phyloP scores from a whole-genome alignment of 129 eudicot species.

The Centrapalus pauciflorus region DNA sequence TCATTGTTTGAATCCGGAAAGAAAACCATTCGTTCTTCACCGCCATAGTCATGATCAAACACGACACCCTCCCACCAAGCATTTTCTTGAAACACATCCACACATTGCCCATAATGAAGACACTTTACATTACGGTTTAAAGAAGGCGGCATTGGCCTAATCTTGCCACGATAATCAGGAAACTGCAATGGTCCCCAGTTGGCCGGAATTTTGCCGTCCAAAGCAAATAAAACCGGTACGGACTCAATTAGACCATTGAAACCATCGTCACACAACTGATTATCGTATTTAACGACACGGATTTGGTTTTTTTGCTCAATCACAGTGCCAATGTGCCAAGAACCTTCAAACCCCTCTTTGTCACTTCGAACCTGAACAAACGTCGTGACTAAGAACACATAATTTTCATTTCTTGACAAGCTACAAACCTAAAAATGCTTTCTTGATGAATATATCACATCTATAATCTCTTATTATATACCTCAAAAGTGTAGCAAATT shows the following conservation, averaged over 20 bases:
- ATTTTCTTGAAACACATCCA: slow-evolving; percentile 43
- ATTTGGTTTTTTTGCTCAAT: slow-evolving; percentile 9
- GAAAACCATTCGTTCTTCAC: slow-evolving; percentile 36
- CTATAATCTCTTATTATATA: too few relatives aligned
- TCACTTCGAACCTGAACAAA: slow-evolving; percentile 52
- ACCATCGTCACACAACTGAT: too few relatives aligned
- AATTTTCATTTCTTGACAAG: neutral
- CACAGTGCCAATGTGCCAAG: slow-evolving; percentile 54
- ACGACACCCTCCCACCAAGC: slow-evolving; percentile 97
- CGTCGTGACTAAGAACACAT: neutral
- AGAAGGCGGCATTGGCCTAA: slow-evolving; percentile 51
- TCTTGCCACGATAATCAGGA: slow-evolving; percentile 30
- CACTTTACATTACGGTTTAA: neutral
- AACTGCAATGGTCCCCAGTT: neutral
- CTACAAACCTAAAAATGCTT: neutral
- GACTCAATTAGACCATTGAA: neutral
- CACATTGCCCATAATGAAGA: slow-evolving; percentile 59
- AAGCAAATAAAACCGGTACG: too few relatives aligned
- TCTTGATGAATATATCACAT: neutral
- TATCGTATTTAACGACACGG: slow-evolving; percentile 33
- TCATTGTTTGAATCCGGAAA: slow-evolving; percentile 79
- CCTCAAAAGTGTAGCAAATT: too few relatives aligned
- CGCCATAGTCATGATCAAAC: slow-evolving; percentile 47
- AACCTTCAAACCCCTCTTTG: slow-evolving; percentile 57
- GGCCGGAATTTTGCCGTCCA: neutral